A percentile compares a stretch with the other conserved stretches of the same genome.
phyloP scores from a whole-genome alignment of 2,329 filamentous ascomycete genomes.

The Clonostachys chloroleuca region DNA sequence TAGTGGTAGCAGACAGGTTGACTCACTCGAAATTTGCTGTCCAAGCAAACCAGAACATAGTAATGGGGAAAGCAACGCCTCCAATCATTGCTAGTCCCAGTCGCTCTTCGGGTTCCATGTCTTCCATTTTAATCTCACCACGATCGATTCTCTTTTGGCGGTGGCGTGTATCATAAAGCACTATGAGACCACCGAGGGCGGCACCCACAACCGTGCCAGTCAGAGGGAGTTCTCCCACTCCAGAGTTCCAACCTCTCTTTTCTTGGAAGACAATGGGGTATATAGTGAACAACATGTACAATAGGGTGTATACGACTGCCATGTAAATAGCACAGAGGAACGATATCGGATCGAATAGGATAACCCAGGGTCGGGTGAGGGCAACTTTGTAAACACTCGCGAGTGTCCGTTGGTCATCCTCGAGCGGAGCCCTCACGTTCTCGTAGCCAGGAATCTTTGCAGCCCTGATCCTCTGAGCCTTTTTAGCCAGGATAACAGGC shows the following conservation, averaged over 20 bases:
- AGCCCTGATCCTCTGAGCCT: conserved; percentile 45
- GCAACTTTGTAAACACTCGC: conserved; percentile 42
- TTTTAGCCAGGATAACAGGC: conserved; percentile 43
- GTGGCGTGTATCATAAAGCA: conserved; percentile 30
- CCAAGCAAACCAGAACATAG: conserved; percentile 62
- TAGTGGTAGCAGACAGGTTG: not conserved
- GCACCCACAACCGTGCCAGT: conserved; percentile 45
- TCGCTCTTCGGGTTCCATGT: conserved; percentile 40
- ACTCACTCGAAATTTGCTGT: conserved; percentile 42
- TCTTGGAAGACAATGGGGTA: conserved; percentile 52
- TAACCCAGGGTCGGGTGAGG: conserved; percentile 47
- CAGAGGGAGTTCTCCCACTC: conserved; percentile 45
- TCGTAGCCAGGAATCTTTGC: conserved; percentile 46
- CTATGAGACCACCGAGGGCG: conserved; percentile 31
- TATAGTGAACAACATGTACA: conserved; percentile 56
- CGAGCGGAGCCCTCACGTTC: conserved; percentile 41
- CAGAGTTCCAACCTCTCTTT: conserved; percentile 46
- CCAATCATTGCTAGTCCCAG: conserved; percentile 56
- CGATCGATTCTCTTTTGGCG: conserved; percentile 28
- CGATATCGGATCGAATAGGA: conserved; percentile 49
- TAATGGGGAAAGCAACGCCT: conserved; percentile 45
- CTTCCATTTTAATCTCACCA: conserved; percentile 19
- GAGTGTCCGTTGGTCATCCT: conserved; percentile 36
- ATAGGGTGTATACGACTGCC: conserved; percentile 44
- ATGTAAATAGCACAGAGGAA: conserved; percentile 47